Evolutionary conservation across 2,329 filamentous ascomycete genomes (phyloP), one percentile per base, ranked within the genome.

Genomic region (Tolypocladium sp.): DNA sequence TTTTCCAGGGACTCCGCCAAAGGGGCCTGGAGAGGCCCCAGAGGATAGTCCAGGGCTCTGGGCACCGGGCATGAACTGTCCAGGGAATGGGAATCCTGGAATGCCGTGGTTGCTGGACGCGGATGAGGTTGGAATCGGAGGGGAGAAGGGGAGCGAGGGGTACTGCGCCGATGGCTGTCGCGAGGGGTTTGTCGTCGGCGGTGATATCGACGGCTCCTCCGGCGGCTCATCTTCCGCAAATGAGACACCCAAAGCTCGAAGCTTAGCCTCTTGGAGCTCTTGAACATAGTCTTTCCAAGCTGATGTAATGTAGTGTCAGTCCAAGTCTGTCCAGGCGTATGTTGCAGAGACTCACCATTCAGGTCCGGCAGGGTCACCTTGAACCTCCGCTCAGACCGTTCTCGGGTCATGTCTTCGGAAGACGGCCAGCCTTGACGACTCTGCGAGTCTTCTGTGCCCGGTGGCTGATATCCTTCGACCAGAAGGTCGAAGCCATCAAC

Each of bases 221-320:
- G 86, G 84, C 57, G 86, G 84, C 57, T 94, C 90, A 7, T 91
- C 88, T 55, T 88, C 86, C 41, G 86, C 90, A 61, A 90, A 81
- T 22, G 86, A 92, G 15, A 97, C 94, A 63, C 94, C 94, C 58
- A 99, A 81, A 56, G 93, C 92, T 62, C 92, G 87, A 57, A 99
- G 80, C 75, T 97, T 99, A 61, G 93, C 91, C 76, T 99, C 94
- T 65, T 90, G 86, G 41, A 97, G 78, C 64, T 89, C 87, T 58
- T 89, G 83, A 60, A 92, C 89, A 72, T 97, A 96, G 33, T 85
- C 79, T 68, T 91, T 88, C 83, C 83, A 86, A 1, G 82, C 80
- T 80, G 59, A n/a, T 58, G 5, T 7, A n/a, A n/a, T 9, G 10
- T 56, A 46, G 55, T 33, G 35, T 66, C 68, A 67, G 57, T 57